These are phyloP conservation scores for Colletotrichum acutatum DNA, from an alignment of 2,329 filamentous ascomycete species.

Conservation along the genomic window DNA sequence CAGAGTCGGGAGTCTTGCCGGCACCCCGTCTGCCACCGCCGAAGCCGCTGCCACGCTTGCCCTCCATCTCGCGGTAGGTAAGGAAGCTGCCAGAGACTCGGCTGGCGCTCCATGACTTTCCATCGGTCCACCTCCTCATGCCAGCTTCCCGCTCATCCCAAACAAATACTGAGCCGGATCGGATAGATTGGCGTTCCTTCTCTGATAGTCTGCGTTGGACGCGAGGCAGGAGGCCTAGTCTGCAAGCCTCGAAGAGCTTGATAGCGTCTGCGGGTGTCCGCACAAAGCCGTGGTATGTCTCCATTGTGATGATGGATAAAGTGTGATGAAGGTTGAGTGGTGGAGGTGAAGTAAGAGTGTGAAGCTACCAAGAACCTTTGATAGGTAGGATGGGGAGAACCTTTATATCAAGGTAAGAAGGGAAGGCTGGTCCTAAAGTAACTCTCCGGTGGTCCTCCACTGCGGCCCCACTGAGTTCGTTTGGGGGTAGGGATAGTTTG, in stretches of 20 bases:
- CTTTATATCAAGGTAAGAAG: constrained; percentile 20
- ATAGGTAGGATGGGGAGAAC: constrained; percentile 18
- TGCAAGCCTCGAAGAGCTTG: constrained; percentile 97
- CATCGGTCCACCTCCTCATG: constrained; percentile 98
- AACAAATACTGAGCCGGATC: constrained; percentile 98
- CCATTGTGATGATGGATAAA: constrained; percentile 71
- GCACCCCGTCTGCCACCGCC: constrained; percentile 65
- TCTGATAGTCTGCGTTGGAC: constrained; percentile 94
- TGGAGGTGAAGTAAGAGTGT: constrained; percentile 3
- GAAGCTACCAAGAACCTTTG: constrained; percentile 21
- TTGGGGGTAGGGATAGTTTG: constrained; percentile 20
- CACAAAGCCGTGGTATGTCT: constrained; percentile 95
- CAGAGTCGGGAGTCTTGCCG: constrained; percentile 86
- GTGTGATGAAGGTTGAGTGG: constrained; percentile 24
- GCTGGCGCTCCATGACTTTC: constrained; percentile 99
- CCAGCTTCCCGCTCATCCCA: constrained; percentile 99
- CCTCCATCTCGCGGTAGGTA: constrained; percentile 98
- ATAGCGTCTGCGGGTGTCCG: constrained; percentile 97
- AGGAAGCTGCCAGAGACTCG: constrained; percentile 97
- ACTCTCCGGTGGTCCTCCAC: constrained; percentile 27
- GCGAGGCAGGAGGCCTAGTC: constrained; percentile 86
- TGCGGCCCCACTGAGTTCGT: constrained; percentile 32
- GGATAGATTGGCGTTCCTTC: constrained; percentile 95
- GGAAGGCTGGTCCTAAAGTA: constrained; percentile 14
- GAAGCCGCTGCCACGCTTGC: constrained; percentile 88